Conservation (phyloP, 441 rosid genomes). For the Flueggea neowawraea region DNA sequence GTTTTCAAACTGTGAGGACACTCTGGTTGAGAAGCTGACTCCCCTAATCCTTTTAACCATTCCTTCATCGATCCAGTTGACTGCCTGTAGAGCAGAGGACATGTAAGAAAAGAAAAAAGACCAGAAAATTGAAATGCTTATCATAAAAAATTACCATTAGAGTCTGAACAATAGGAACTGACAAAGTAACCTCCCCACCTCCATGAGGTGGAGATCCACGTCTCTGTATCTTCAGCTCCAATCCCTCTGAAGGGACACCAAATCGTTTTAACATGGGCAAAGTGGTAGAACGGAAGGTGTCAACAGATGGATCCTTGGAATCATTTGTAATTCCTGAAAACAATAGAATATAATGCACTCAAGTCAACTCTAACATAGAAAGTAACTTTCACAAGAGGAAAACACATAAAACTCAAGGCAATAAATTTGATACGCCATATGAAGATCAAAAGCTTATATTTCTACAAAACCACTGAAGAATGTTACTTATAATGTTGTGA, state of each 20-base stretch:
- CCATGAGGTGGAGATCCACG: conserved; percentile 83
- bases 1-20: conserved; percentile 66
- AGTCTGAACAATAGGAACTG: conserved; percentile 57
- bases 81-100: conserved; percentile 43
- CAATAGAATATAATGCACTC: not conserved
- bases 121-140: not conserved
- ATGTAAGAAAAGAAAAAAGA: conserved; percentile 2
- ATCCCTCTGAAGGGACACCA: conserved; percentile 76
- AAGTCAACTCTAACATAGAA: not conserved
- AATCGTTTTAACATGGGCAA: conserved; percentile 68
- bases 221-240: conserved; percentile 64
- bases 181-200: conserved; percentile 78
- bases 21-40: conserved; percentile 67
- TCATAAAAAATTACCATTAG: conserved; percentile 33
- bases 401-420: not conserved
- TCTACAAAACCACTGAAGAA: too few relatives aligned
- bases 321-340: conserved; percentile 81
- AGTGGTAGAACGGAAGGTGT: conserved; percentile 70
- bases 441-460: too few relatives aligned
- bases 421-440: too few relatives aligned
- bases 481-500: too few relatives aligned
- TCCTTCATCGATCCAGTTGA: conserved; percentile 78
- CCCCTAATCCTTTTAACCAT: conserved; percentile 95
- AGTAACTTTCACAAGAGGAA: not conserved
- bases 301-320: conserved; percentile 69